Conservation (phyloP, 2,329 filamentous ascomycete genomes). For the Coleophoma crateriformis region DNA sequence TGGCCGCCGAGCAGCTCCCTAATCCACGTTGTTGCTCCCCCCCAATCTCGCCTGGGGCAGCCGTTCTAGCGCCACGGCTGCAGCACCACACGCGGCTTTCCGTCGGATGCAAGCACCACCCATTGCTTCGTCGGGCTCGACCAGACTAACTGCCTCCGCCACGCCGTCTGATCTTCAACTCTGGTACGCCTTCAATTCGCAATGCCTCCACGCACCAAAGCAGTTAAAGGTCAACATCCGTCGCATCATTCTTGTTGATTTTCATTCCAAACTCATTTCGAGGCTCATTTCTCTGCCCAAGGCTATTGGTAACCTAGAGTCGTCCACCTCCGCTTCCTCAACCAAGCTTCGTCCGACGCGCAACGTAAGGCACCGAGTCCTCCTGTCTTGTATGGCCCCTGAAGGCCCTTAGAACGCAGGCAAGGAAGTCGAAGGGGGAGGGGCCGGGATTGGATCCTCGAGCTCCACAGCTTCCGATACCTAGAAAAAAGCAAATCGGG, state of each 20-base stretch:
- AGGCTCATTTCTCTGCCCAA: not conserved
- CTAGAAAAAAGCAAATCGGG: not conserved
- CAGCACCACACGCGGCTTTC: not conserved
- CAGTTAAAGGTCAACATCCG: not conserved
- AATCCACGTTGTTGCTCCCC: too few species aligned
- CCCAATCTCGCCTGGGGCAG: not conserved
- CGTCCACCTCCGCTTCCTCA: not conserved
- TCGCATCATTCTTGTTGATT: not conserved
- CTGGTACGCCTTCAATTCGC: not conserved
- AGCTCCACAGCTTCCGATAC: not conserved
- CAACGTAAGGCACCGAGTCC: not conserved
- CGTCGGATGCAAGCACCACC: not conserved
- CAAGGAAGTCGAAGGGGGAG: too few species aligned
- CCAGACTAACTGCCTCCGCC: not conserved
- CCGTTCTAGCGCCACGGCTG: not conserved
- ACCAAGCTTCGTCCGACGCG: not conserved
- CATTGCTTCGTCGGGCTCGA: not conserved
- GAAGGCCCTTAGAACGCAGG: too few species aligned
- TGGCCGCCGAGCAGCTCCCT: too few species aligned
- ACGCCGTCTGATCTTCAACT: not conserved
- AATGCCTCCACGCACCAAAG: not conserved
- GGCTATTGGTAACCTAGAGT: too few species aligned
- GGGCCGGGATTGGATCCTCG: not conserved
- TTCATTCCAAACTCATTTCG: not conserved
- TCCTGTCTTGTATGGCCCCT: not conserved